Percentiles rank a stretch among this genome's conserved stretches.
These are phyloP conservation scores for Lactifluus hygrophoroides DNA, from an alignment of 768 basidiomycete genomes.

Conservation along the genomic window DNA sequence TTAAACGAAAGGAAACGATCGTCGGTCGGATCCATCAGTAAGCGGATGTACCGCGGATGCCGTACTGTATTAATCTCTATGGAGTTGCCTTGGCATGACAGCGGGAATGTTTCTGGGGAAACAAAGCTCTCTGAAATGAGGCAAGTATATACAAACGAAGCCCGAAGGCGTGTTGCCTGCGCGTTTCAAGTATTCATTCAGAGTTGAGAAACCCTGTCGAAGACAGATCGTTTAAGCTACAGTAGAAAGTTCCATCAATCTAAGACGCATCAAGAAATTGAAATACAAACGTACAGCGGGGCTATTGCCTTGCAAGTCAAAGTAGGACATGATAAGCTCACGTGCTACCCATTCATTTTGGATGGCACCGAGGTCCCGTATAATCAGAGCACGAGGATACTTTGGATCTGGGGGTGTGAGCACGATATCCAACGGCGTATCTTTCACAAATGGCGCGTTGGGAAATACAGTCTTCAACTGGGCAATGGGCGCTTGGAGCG, in stretches of 20 bases:
- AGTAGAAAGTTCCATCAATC: constrained; percentile 22
- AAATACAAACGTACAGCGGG: constrained; percentile 47
- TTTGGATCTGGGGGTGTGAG: constrained; percentile 45
- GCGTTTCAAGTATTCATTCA: background rate
- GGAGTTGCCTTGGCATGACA: too few species aligned
- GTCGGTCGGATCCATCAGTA: too few species aligned
- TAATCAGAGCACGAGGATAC: constrained; percentile 46
- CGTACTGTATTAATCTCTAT: too few species aligned
- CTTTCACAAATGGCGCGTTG: constrained; percentile 56
- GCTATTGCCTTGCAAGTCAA: constrained; percentile 61
- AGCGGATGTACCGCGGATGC: too few species aligned
- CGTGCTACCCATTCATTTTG: constrained; percentile 69
- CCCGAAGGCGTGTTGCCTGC: background rate
- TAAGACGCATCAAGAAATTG: background rate
- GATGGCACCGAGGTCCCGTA: constrained; percentile 65
- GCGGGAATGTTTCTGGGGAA: too few species aligned
- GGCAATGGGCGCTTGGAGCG: constrained; percentile 53
- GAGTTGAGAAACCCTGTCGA: constrained; percentile 26
- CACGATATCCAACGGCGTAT: constrained; percentile 59
- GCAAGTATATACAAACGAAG: background rate
- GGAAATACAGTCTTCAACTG: constrained; percentile 74
- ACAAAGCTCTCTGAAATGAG: background rate
- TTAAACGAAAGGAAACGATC: too few species aligned
- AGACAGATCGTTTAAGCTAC: constrained; percentile 46
- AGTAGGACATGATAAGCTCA: constrained; percentile 67